phyloP scores from a whole-genome alignment of 2,329 filamentous ascomycete genomes.

The Thermomyces lanuginosus region DNA sequence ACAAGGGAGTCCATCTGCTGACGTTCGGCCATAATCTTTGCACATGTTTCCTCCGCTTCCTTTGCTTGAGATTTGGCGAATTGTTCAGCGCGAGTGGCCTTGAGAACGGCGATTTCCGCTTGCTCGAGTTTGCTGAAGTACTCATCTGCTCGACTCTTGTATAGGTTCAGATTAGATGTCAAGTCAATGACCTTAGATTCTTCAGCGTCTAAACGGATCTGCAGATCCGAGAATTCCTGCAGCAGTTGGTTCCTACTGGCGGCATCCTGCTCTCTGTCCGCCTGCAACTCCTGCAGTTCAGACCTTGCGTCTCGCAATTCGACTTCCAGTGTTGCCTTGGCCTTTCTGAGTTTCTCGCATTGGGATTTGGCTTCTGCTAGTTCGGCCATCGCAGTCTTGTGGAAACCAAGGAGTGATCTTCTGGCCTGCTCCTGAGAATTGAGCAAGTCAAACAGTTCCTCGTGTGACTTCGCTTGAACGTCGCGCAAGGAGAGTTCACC shows the following conservation, averaged over 20 bases:
- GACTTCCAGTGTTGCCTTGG: slow-evolving; percentile 63
- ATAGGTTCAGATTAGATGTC: slow-evolving; percentile 65
- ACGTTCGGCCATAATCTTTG: slow-evolving; percentile 76
- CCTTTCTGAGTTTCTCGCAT: slow-evolving; percentile 72
- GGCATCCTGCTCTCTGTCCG: slow-evolving; percentile 69
- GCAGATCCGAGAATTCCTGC: slow-evolving; percentile 82
- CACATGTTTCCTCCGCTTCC: slow-evolving; percentile 82
- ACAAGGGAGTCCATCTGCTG: slow-evolving; percentile 76
- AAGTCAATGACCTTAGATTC: slow-evolving; percentile 72
- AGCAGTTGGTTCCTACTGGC: slow-evolving; percentile 77
- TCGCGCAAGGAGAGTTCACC: slow-evolving; percentile 81
- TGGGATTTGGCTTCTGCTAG: slow-evolving; percentile 72
- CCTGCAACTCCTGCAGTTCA: slow-evolving; percentile 64
- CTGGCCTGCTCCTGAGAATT: slow-evolving; percentile 86
- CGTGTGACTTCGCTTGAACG: slow-evolving; percentile 81
- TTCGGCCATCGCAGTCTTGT: slow-evolving; percentile 73
- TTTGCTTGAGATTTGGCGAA: slow-evolving; percentile 80
- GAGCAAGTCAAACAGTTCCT: slow-evolving; percentile 82
- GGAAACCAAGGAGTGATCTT: slow-evolving; percentile 61
- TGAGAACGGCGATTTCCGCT: slow-evolving; percentile 86
- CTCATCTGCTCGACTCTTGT: slow-evolving; percentile 84
- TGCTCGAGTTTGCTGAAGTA: slow-evolving; percentile 97
- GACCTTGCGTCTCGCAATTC: slow-evolving; percentile 71
- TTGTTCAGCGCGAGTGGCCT: slow-evolving; percentile 78
- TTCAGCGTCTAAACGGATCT: slow-evolving; percentile 83